These are phyloP conservation scores for Melaleuca quinquenervia DNA, from an alignment of 345 rosid genomes.

Conservation along the genomic window DNA sequence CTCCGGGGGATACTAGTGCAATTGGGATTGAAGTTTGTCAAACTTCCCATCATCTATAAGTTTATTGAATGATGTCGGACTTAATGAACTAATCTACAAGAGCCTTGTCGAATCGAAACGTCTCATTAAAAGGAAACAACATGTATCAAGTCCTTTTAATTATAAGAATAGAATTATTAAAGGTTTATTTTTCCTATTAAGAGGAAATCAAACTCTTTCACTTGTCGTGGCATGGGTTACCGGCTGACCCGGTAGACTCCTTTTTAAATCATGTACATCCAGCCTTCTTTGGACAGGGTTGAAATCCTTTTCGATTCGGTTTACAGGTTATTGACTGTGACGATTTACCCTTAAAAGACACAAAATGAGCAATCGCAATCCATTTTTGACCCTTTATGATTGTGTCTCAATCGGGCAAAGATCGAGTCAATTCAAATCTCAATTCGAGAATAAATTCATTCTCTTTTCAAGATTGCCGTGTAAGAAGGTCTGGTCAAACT, in stretches of 20 bases:
- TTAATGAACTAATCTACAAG: too few relatives aligned
- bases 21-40: background rate
- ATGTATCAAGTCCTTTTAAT: background rate
- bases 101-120: background rate
- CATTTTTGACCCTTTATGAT: too few relatives aligned
- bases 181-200: background rate
- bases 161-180: background rate
- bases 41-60: too few relatives aligned
- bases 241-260: background rate
- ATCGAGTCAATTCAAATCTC: background rate
- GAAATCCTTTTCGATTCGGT: background rate
- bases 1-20: background rate
- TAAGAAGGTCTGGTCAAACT: background rate
- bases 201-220: background rate
- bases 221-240: background rate
- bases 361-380: too few relatives aligned
- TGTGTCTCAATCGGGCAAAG: background rate
- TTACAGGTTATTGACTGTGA: background rate
- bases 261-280: background rate
- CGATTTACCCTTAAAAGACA: too few relatives aligned
- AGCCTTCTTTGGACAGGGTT: background rate
- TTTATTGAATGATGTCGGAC: too few relatives aligned
- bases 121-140: background rate
- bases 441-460: background rate
- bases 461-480: background rate